phyloP scores from a whole-genome alignment of 805 yeast genomes.

The Zygosaccharomyces gambellarensis region DNA sequence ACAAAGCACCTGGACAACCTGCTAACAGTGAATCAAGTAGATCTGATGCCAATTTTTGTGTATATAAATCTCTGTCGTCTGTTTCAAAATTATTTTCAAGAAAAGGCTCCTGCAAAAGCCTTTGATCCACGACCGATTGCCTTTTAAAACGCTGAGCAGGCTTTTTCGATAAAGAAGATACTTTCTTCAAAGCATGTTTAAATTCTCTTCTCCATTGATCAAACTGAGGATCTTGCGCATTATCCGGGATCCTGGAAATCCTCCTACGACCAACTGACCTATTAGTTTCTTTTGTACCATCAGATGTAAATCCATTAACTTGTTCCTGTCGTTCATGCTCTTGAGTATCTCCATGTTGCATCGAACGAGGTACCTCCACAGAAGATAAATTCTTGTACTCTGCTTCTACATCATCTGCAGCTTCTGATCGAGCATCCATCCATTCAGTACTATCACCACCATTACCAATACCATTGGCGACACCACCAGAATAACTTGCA shows the following conservation, averaged over 20 bases:
- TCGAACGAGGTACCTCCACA: constrained; percentile 32
- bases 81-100: constrained; percentile 1
- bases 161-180: constrained; percentile 15
- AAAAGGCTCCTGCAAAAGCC: constrained; percentile 2
- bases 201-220: constrained; percentile 30
- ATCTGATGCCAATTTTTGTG: constrained; percentile 37
- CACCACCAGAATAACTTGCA: not conserved
- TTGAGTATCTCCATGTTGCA: constrained; percentile 6
- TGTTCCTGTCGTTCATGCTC: not conserved
- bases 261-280: not conserved
- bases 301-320: not conserved
- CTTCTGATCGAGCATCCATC: constrained; percentile 2
- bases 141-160: constrained; percentile 11
- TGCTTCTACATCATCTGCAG: constrained; percentile 26
- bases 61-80: constrained; percentile 17
- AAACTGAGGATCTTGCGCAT: constrained; percentile 12
- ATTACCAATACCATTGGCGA: not conserved
- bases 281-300: not conserved
- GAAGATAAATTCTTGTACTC: constrained; percentile 27
- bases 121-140: constrained; percentile 5
- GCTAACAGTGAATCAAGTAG: constrained; percentile 51
- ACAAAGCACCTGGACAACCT: constrained; percentile 69
- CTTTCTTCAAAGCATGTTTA: constrained; percentile 25
- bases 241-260: not conserved
- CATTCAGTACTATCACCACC: not conserved